These are phyloP conservation scores for Simmondsia chinensis DNA, from an alignment of 148 eudicot genomes.

Conservation along the genomic window DNA sequence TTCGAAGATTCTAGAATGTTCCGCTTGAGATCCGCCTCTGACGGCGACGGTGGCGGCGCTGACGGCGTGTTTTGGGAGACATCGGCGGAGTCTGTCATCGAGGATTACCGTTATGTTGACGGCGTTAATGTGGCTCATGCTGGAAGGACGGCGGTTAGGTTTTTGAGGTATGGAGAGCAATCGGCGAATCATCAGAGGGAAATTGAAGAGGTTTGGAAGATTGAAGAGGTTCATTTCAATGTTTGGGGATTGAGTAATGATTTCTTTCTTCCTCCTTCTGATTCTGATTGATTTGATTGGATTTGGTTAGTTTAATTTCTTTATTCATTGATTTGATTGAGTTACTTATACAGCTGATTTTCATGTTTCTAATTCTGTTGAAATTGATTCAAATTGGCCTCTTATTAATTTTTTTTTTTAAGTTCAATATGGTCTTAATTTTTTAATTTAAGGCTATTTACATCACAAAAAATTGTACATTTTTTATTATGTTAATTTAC, in stretches of 20 bases:
- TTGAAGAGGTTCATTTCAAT: conserved; percentile 88
- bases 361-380: too few species aligned
- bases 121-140: conserved; percentile 85
- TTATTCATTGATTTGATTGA: too few species aligned
- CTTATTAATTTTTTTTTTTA: too few species aligned
- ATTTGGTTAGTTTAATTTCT: too few species aligned
- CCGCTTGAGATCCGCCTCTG: conserved; percentile 48
- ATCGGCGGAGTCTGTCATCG: conserved; percentile 71
- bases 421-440: too few species aligned
- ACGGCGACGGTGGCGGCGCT: conserved; percentile 39
- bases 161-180: conserved; percentile 83
- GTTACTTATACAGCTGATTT: too few species aligned
- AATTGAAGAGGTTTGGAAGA: conserved; percentile 80
- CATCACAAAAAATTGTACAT: too few species aligned
- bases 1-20: conserved; percentile 90
- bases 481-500: too few species aligned
- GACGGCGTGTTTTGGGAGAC: conserved; percentile 95
- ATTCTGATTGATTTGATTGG: too few species aligned
- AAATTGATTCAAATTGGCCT: too few species aligned
- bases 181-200: conserved; percentile 89
- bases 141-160: conserved; percentile 67
- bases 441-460: too few species aligned
- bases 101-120: conserved; percentile 77
- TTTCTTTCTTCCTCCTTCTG: conserved; percentile 82
- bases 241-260: conserved; percentile 48